These are phyloP conservation scores for grape (Vitis vinifera) DNA, from an alignment of 164 flowering plant genomes.

Conservation along the genomic window DNA sequence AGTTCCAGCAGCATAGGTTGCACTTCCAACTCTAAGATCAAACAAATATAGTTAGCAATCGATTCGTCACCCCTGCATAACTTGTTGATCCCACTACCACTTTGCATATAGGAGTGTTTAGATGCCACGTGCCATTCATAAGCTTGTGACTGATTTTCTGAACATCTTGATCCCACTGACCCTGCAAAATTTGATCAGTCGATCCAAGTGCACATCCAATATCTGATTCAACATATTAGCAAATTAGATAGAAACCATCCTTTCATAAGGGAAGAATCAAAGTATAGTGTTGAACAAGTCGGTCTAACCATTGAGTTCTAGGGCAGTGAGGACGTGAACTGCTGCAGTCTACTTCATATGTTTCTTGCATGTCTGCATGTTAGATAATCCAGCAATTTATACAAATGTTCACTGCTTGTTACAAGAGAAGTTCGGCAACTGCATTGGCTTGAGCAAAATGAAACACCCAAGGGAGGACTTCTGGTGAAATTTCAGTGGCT, in stretches of 20 bases:
- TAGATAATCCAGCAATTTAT: not conserved
- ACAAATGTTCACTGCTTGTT: not conserved
- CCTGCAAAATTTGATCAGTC: not conserved
- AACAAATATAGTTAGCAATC: too few relatives aligned
- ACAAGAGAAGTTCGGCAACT: not conserved
- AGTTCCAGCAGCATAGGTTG: too few relatives aligned
- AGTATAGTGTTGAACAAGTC: too few relatives aligned
- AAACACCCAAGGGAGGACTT: not conserved
- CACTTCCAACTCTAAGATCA: too few relatives aligned
- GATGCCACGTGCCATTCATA: too few relatives aligned
- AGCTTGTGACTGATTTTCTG: not conserved
- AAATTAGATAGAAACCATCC: not conserved
- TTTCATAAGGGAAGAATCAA: too few relatives aligned
- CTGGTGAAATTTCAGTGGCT: not conserved
- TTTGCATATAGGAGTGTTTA: too few relatives aligned
- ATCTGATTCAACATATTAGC: not conserved
- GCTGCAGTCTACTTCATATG: not conserved
- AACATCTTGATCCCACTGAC: not conserved
- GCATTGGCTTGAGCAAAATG: not conserved
- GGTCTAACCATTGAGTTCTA: too few relatives aligned
- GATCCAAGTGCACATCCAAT: not conserved
- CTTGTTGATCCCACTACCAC: too few relatives aligned
- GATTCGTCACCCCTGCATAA: too few relatives aligned
- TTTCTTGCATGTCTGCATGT: not conserved
- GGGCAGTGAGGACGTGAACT: not conserved